Base-by-base conservation (phyloP, 139 green algal species). In the Dunaliella sp. region DNA sequence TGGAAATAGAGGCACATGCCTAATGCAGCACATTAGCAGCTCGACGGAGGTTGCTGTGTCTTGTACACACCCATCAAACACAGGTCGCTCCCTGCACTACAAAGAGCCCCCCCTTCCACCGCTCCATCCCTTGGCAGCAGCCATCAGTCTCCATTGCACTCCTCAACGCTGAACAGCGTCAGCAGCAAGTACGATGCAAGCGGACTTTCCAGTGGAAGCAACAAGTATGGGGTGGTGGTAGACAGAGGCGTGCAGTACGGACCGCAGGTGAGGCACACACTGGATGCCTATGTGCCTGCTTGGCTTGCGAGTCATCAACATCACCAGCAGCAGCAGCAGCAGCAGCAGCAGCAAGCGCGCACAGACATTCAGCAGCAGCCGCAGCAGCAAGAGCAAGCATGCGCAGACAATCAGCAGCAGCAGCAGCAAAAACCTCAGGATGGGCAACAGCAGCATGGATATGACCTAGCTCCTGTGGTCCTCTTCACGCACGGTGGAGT, bases 401-500 rank as follows among this genome's bases (percentile, higher is more conserved):
- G 77, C 59, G 73, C 1, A 3, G 79, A 85, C 80, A 12, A 82
- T 36, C 85, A 85, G 31, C 32, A 82, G 38, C 80, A 85, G 65
- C 85, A 37, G 83, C 59, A 24, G 26, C n/a, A n/a, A n/a, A n/a
- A n/a, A n/a, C n/a, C n/a, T n/a, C n/a, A n/a, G n/a, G n/a, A n/a
- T n/a, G n/a, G n/a, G n/a, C n/a, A n/a, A n/a, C 31, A 31, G 36
- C 38, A 83, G 82, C 65, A 82, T 82, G 30, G 83, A 36, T 26
- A 84, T 72, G 74, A 65, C 48, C 48, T 65, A 78, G 48, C 91
- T 0, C 91, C 95, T 36, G 94, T 98, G n/a, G 92, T 95, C 28
- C 90, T 97, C 30, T 97, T 97, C 77, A 90, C 91, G 31, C 95
- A 98, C 83, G 95, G 95, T 1, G 95, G 95, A 37, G 91, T 97